Conservation (phyloP, 2,329 filamentous ascomycete genomes). For the Xylogone sp. region DNA sequence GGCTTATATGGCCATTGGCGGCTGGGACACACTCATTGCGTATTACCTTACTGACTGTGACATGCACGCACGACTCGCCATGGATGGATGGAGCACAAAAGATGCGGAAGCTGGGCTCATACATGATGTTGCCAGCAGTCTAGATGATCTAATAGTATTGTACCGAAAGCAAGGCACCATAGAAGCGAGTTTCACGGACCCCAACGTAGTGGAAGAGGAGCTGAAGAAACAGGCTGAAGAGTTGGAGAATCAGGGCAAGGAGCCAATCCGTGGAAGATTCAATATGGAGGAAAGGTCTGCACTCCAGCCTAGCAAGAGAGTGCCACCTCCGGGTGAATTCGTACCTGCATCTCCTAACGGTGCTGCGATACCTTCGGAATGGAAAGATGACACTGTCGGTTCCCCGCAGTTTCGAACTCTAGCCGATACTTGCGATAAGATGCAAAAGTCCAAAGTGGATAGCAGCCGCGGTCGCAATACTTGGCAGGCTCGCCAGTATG, state of each 20-base stretch:
- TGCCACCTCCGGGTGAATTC: background rate
- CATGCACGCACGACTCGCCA: slow-evolving; percentile 44
- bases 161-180: slow-evolving; percentile 37
- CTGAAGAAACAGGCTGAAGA: slow-evolving; percentile 6
- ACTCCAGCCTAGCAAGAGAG: background rate
- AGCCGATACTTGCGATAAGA: slow-evolving; percentile 24
- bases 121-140: slow-evolving; percentile 39
- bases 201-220: slow-evolving; percentile 23
- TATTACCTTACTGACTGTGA: slow-evolving; percentile 58
- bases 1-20: slow-evolving; percentile 42
- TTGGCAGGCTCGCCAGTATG: slow-evolving; percentile 49
- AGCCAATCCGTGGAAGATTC: slow-evolving; percentile 4
- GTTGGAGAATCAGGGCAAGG: slow-evolving; percentile 6
- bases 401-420: slow-evolving; percentile 24
- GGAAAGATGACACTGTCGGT: slow-evolving; percentile 20
- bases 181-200: slow-evolving; percentile 26
- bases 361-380: slow-evolving; percentile 1
- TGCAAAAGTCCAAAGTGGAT: slow-evolving; percentile 27
- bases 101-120: slow-evolving; percentile 39
- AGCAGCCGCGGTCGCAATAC: slow-evolving; percentile 38
- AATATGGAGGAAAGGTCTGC: background rate
- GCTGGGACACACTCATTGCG: slow-evolving; percentile 55
- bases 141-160: slow-evolving; percentile 42
- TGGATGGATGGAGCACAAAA: slow-evolving; percentile 39
- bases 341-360: background rate